Percentiles rank a stretch among this genome's conserved stretches.
phyloP scores from a whole-genome alignment of 2,329 filamentous ascomycete genomes.

The Phyllosticta citriasiana region DNA sequence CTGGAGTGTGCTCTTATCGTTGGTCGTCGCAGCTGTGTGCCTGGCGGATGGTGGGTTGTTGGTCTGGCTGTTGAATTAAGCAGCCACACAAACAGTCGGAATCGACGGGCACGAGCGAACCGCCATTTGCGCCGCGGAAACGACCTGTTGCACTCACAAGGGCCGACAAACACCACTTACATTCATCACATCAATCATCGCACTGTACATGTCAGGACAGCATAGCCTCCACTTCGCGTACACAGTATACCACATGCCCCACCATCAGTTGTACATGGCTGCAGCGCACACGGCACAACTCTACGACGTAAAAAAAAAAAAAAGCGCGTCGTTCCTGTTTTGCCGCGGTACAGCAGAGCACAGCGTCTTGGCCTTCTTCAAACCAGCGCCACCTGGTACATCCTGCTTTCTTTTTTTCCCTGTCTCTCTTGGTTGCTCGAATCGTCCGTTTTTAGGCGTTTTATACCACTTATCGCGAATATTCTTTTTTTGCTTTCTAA shows the following conservation, averaged over 20 bases:
- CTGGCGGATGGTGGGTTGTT: conserved; percentile 43
- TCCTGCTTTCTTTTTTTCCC: background rate
- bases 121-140: background rate
- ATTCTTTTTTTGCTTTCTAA: background rate
- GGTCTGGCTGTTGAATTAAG: conserved; percentile 26
- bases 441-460: background rate
- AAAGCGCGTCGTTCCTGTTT: too few relatives aligned
- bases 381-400: background rate
- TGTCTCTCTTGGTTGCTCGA: background rate
- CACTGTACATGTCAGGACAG: too few relatives aligned
- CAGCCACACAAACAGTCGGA: background rate
- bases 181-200: too few relatives aligned
- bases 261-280: too few relatives aligned
- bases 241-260: too few relatives aligned
- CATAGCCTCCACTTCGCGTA: too few relatives aligned
- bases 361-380: background rate
- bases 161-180: too few relatives aligned
- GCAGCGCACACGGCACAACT: too few relatives aligned
- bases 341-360: background rate
- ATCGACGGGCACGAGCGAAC: background rate
- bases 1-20: conserved; percentile 36
- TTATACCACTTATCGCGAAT: background rate
- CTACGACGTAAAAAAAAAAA: too few relatives aligned
- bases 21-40: conserved; percentile 37
- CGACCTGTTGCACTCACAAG: background rate